Percentiles rank a stretch among this genome's conserved stretches.
These are phyloP conservation scores for Syzygium syzygioides DNA, from an alignment of 441 rosid species.

Conservation along the genomic window DNA sequence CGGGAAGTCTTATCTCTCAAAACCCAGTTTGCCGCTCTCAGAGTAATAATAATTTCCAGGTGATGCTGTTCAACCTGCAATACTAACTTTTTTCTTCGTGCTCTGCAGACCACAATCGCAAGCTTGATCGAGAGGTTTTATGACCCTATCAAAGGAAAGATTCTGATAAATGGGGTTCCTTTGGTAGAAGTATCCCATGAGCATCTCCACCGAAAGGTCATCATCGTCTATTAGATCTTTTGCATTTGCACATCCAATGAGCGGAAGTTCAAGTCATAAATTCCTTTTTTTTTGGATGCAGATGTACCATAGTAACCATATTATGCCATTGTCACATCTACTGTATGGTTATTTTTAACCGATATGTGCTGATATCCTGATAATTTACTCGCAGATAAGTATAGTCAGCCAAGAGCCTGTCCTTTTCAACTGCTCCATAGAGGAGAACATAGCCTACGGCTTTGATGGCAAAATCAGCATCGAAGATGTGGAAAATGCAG, in stretches of 20 bases:
- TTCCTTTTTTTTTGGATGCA: not conserved
- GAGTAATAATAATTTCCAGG: not conserved
- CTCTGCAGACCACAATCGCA: conserved; percentile 80
- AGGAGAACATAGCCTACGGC: conserved; percentile 90
- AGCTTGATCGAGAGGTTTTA: conserved; percentile 90
- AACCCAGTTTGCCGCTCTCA: not conserved
- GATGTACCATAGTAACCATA: not conserved
- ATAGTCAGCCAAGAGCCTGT: conserved; percentile 98
- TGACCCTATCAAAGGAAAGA: conserved; percentile 81
- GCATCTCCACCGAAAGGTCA: conserved; percentile 76
- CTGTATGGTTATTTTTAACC: not conserved
- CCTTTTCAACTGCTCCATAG: conserved; percentile 83
- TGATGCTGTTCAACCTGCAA: not conserved
- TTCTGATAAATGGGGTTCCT: conserved; percentile 77
- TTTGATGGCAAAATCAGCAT: conserved; percentile 53
- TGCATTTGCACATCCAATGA: not conserved
- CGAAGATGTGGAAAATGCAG: conserved; percentile 53
- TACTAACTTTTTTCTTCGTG: not conserved
- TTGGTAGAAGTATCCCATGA: conserved; percentile 76
- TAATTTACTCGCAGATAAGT: conserved; percentile 47
- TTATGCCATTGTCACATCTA: not conserved
- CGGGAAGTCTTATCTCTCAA: not conserved
- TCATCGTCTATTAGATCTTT: not conserved
- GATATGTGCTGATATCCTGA: not conserved
- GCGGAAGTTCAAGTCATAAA: not conserved